A percentile compares a stretch with the other conserved stretches of the same genome.
Conservation (phyloP, 306 rosid species). For the Chamaecrista fasciculata region DNA sequence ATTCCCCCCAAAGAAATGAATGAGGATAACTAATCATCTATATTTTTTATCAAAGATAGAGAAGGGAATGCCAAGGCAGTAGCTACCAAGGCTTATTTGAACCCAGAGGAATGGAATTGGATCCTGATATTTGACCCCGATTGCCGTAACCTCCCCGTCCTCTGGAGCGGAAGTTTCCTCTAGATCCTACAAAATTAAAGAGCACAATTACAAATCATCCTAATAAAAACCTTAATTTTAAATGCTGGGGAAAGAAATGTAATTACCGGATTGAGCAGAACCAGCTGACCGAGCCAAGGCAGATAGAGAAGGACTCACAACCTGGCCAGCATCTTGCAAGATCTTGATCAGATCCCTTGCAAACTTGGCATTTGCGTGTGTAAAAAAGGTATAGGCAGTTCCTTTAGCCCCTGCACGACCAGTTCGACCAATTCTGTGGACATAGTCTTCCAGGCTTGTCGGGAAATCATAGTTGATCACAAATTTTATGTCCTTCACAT, state of each 20-base stretch:
- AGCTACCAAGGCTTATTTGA: constrained; percentile 60
- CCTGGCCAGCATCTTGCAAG: constrained; percentile 82
- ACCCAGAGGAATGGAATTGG: constrained; percentile 72
- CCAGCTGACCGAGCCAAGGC: constrained; percentile 61
- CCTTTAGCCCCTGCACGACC: constrained; percentile 99
- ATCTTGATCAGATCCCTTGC: constrained; percentile 77
- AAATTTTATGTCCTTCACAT: constrained; percentile 96
- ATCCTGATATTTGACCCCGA: constrained; percentile 62
- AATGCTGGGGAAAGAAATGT: not conserved
- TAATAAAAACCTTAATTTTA: not conserved
- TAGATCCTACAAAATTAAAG: constrained; percentile 46
- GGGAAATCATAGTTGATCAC: constrained; percentile 97
- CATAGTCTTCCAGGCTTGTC: constrained; percentile 89
- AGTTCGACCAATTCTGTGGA: constrained; percentile 95
- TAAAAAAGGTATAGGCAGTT: constrained; percentile 80
- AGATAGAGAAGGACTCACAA: constrained; percentile 60
- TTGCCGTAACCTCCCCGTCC: constrained; percentile 83
- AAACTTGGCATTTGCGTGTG: constrained; percentile 68
- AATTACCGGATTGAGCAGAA: constrained; percentile 60
- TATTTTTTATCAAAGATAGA: not conserved
- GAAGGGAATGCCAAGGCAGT: constrained; percentile 4
- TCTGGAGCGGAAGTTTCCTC: constrained; percentile 67
- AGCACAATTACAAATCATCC: constrained; percentile 6
- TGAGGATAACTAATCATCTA: not conserved
- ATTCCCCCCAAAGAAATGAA: not conserved